A percentile compares a stretch with the other conserved stretches of the same genome.
phyloP scores from a whole-genome alignment of 306 rosid genomes.

The Alnus glutinosa region DNA sequence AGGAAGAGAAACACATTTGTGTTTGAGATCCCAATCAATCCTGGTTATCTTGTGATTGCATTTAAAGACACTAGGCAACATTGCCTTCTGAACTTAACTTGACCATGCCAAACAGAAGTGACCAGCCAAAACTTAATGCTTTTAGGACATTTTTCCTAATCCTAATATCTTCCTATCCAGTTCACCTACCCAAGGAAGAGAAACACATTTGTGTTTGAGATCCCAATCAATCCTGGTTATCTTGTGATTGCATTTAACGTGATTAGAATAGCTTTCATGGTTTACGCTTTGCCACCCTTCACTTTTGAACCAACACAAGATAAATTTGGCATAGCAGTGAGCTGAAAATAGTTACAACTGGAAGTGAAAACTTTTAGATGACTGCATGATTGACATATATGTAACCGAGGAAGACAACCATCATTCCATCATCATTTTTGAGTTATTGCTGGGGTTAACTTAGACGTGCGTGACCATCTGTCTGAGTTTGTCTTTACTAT shows the following conservation, averaged over 20 bases:
- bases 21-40: background rate
- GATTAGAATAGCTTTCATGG: background rate
- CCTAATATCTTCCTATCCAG: background rate
- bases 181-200: background rate
- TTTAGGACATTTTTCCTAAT: background rate
- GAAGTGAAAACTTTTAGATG: too few relatives aligned
- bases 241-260: background rate
- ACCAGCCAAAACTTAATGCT: background rate
- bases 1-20: background rate
- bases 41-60: background rate
- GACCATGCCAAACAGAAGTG: background rate
- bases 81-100: background rate
- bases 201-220: background rate
- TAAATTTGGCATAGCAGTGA: background rate
- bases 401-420: too few relatives aligned
- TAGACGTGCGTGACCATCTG: background rate
- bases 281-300: background rate
- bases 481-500: background rate
- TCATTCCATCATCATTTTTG: background rate
- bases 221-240: background rate
- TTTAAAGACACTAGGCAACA: too few relatives aligned
- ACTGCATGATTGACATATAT: too few relatives aligned
- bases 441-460: background rate
- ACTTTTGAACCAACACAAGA: background rate
- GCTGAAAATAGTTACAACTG: background rate